Conservation (phyloP, 2,329 filamentous ascomycete species). For the Trichoderma polysporum region DNA sequence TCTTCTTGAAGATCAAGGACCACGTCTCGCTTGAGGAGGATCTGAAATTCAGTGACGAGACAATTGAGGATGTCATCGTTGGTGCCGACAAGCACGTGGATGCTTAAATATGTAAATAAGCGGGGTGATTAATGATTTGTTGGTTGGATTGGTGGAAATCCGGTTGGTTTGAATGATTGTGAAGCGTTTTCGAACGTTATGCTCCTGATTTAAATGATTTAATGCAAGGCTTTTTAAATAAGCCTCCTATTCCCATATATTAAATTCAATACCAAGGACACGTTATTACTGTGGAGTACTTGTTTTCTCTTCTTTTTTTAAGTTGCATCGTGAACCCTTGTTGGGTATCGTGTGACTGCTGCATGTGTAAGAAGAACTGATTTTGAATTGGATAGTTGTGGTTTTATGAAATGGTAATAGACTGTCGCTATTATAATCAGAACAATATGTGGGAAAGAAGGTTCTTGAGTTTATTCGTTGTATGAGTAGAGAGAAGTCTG, state of each 20-base stretch:
- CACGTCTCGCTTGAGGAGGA: constrained; percentile 80
- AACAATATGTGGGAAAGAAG: too few species aligned
- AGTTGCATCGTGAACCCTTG: neutral
- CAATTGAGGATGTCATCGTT: constrained; percentile 50
- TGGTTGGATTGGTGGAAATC: neutral
- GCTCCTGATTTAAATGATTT: constrained; percentile 16
- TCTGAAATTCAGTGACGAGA: constrained; percentile 82
- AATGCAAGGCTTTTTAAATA: constrained; percentile 9
- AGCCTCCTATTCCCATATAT: constrained; percentile 15
- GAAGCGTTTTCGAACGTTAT: constrained; percentile 13
- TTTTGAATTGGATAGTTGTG: too few species aligned
- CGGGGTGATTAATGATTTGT: neutral
- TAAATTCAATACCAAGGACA: constrained; percentile 5
- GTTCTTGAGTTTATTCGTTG: too few species aligned
- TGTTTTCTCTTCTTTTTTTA: neutral
- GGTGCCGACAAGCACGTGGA: constrained; percentile 42
- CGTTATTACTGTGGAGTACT: neutral
- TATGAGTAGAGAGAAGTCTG: too few species aligned
- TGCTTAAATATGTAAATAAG: neutral
- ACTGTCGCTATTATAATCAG: too few species aligned
- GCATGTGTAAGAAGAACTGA: too few species aligned
- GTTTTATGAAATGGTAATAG: too few species aligned
- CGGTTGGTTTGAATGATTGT: constrained; percentile 5
- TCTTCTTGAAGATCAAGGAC: constrained; percentile 77
- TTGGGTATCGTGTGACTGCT: too few species aligned